Base-by-base conservation (phyloP, 2,329 filamentous ascomycete species). In the Colletotrichum plurivorum region DNA sequence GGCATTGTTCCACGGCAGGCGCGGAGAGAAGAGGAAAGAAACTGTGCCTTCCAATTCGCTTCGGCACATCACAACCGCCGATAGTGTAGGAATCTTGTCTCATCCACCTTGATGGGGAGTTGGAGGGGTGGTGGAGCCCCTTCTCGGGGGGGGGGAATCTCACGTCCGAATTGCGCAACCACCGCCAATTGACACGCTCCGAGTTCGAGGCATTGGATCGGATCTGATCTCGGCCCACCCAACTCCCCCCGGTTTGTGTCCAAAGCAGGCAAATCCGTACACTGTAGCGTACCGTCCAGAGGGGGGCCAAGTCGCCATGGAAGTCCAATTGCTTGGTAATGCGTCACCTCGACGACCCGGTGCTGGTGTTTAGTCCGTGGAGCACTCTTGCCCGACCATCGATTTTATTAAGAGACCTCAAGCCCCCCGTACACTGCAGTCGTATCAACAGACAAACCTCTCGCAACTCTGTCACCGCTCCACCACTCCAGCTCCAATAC, bases 241-340 rank as follows among this genome's bases (percentile, higher is more conserved):
- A 10, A n/a, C 45, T 63, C 18, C 41, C 49, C 22, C 60, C 12
- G 43, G 46, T 36, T 7, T 6, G 25, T 52, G 16, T 48, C 27
- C n/a, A 41, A 36, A 46, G 60, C 52, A 39, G n/a, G 15, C 46
- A 51, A 55, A 64, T n/a, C 25, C 20, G 57, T 22, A 46, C 57
- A 45, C 45, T 51, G 27, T 27, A 60, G 15, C 20, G 57, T 22
- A 46, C 46, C 57, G 45, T 51, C 45, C 45, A 60, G 15, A 39
- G 43, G 22, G 13, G 46, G 58, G 49, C 48, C 48, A 43, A 31
- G 31, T 61, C 46, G 48, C 48, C 16, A 52, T 16, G 20, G n/a
- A n/a, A 46, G 46, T 60, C 62, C 62, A 56, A 31, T 66, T 61
- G 55, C 55, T 69, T 69, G 62, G 62, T 69, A 56, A 66, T 69